A percentile compares a stretch with the other conserved stretches of the same genome.
Conservation (phyloP, 2,329 filamentous ascomycete species). For the Orbilia javanica region DNA sequence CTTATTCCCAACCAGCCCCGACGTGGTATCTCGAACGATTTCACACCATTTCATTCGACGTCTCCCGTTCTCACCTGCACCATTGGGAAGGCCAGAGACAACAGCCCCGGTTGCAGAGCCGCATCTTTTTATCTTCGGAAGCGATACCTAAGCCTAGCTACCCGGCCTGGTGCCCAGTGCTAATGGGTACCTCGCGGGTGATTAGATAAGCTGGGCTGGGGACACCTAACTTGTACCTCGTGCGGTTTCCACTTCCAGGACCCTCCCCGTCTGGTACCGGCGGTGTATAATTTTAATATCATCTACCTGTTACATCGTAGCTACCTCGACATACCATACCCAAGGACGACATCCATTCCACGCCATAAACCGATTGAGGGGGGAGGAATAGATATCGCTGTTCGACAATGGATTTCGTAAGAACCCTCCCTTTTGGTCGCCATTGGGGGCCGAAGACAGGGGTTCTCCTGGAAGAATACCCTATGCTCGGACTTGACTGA, state of each 20-base stretch:
- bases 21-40: not conserved
- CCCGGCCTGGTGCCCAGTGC: conserved; percentile 10
- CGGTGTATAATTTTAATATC: conserved; percentile 5
- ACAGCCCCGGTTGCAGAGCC: conserved; percentile 7
- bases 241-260: not conserved
- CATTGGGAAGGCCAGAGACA: not conserved
- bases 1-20: not conserved
- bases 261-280: not conserved
- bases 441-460: not conserved
- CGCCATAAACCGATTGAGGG: conserved; percentile 5
- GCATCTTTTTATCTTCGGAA: conserved; percentile 4
- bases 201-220: conserved; percentile 27
- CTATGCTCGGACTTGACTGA: not conserved
- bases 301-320: not conserved
- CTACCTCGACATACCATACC: not conserved
- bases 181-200: conserved; percentile 5
- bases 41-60: not conserved
- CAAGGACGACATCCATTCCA: not conserved
- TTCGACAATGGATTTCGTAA: conserved; percentile 54
- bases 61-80: not conserved
- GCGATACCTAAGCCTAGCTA: conserved; percentile 7
- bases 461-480: not conserved
- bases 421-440: not conserved
- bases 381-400: not conserved
- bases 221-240: conserved; percentile 14